These are phyloP conservation scores for Ananas comosus DNA, from an alignment of 176 grass and related monocot genomes.

Conservation along the genomic window DNA sequence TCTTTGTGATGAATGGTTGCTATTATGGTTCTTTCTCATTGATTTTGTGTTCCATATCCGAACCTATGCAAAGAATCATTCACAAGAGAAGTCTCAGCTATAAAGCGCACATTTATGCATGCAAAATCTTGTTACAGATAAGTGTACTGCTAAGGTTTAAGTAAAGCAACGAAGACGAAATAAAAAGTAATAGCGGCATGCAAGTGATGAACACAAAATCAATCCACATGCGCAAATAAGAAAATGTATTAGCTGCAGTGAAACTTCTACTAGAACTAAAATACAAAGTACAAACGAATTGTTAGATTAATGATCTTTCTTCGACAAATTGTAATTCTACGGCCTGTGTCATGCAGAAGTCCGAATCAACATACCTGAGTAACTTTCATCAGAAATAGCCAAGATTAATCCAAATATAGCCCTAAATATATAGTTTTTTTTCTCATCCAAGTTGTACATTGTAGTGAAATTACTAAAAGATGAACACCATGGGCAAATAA, in stretches of 20 bases:
- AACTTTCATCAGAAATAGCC: background rate
- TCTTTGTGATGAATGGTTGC: constrained; percentile 45
- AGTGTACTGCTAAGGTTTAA: background rate
- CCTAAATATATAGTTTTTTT: background rate
- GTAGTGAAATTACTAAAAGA: background rate
- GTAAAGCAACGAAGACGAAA: background rate
- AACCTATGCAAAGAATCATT: constrained; percentile 34
- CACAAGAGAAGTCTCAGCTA: constrained; percentile 1
- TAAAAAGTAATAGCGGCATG: background rate
- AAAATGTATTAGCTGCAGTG: too few species aligned
- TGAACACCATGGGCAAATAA: background rate
- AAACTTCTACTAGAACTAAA: too few species aligned
- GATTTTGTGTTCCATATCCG: constrained; percentile 99
- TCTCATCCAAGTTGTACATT: background rate
- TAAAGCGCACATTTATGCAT: background rate
- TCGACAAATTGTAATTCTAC: too few species aligned
- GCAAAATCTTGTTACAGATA: background rate
- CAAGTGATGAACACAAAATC: too few species aligned
- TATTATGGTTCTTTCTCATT: constrained; percentile 31
- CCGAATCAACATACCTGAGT: background rate
- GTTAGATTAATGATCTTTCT: too few species aligned
- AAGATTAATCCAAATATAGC: background rate
- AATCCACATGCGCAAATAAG: too few species aligned
- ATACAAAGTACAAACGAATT: too few species aligned
- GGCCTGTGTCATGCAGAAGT: too few species aligned